phyloP scores from a whole-genome alignment of 768 basidiomycete genomes.

The Suillus subaureus region DNA sequence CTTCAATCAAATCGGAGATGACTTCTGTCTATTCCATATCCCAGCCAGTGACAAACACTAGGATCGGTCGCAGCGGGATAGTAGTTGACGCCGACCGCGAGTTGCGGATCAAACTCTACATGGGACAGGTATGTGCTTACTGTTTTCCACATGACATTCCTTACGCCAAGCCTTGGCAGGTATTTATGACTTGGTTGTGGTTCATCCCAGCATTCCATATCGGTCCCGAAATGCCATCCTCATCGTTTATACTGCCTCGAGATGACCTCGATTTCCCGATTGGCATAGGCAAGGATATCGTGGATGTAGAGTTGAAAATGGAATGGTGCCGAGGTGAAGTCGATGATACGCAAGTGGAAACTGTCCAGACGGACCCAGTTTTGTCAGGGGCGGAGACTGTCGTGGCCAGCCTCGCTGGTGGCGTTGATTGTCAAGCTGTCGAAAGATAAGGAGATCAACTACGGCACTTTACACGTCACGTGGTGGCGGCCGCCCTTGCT shows the following conservation, averaged over 20 bases:
- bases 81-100: slow-evolving; percentile 69
- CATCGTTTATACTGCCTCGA: slow-evolving; percentile 45
- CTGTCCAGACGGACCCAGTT: not conserved
- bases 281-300: slow-evolving; percentile 66
- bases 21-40: not conserved
- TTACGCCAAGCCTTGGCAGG: slow-evolving; percentile 35
- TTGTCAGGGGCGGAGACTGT: not conserved
- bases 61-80: slow-evolving; percentile 42
- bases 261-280: slow-evolving; percentile 80
- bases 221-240: slow-evolving; percentile 46
- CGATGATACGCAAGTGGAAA: not conserved
- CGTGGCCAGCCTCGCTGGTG: not conserved
- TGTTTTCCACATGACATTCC: not conserved
- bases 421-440: not conserved
- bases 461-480: not conserved
- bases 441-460: not conserved
- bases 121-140: slow-evolving; percentile 56
- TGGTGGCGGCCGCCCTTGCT: not conserved
- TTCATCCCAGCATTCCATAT: slow-evolving; percentile 85
- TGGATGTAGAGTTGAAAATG: slow-evolving; percentile 68
- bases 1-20: not conserved
- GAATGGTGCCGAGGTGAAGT: slow-evolving; percentile 41
- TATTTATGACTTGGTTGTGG: slow-evolving; percentile 87
- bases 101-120: slow-evolving; percentile 69
- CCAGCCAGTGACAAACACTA: slow-evolving; percentile 9